These are phyloP conservation scores for Parathielavia appendiculata DNA, from an alignment of 495 filamentous ascomycete genomes.

Conservation along the genomic window DNA sequence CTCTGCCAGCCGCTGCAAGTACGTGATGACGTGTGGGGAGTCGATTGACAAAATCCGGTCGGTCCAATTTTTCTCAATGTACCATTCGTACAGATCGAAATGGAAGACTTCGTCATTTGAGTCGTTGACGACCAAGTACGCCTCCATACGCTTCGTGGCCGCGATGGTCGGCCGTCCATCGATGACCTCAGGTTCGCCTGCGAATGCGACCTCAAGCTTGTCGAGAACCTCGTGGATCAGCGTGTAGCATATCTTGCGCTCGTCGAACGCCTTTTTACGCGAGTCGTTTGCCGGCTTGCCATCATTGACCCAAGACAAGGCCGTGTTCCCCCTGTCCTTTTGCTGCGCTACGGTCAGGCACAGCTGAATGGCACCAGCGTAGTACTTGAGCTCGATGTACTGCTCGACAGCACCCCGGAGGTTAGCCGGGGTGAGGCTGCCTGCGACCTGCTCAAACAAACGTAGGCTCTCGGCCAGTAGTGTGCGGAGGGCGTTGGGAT, in stretches of 20 bases:
- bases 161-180: conserved; percentile 73
- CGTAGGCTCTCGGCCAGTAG: conserved; percentile 82
- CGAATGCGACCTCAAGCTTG: conserved; percentile 65
- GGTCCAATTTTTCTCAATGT: conserved; percentile 71
- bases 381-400: conserved; percentile 78
- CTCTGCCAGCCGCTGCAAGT: conserved; percentile 66
- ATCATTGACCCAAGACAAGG: conserved; percentile 61
- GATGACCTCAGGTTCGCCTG: conserved; percentile 58
- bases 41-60: conserved; percentile 78
- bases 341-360: conserved; percentile 74
- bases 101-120: conserved; percentile 90
- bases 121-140: conserved; percentile 76
- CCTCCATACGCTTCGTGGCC: conserved; percentile 75
- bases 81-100: conserved; percentile 95
- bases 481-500: conserved; percentile 70
- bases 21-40: conserved; percentile 80
- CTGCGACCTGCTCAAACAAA: conserved; percentile 82
- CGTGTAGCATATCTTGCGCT: conserved; percentile 73
- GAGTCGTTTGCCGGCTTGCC: conserved; percentile 58
- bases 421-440: conserved; percentile 72
- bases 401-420: conserved; percentile 69
- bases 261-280: conserved; percentile 58
- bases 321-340: conserved; percentile 76
- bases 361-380: conserved; percentile 89
- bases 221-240: conserved; percentile 73